phyloP scores from a whole-genome alignment of 176 grass and related monocot genomes.

The Cocos nucifera region DNA sequence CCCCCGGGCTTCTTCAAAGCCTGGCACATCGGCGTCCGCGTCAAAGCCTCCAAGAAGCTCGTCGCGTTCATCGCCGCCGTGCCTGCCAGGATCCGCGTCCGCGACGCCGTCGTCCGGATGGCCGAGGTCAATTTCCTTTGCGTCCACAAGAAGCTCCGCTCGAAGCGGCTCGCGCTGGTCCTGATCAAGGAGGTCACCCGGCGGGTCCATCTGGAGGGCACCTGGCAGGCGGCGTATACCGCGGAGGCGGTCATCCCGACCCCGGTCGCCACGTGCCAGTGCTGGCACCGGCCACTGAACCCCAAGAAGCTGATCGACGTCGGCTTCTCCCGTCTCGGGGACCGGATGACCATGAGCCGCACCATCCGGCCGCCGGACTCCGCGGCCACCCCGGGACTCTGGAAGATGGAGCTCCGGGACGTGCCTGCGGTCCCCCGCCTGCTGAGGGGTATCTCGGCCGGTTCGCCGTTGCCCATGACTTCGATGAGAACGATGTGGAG shows the following conservation, averaged over 20 bases:
- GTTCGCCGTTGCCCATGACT: slow-evolving; percentile 72
- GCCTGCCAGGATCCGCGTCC: slow-evolving; percentile 74
- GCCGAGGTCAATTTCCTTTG: slow-evolving; percentile 99
- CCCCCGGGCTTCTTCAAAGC: slow-evolving; percentile 63
- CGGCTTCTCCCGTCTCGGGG: slow-evolving; percentile 70
- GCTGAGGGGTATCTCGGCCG: slow-evolving; percentile 53
- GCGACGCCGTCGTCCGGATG: slow-evolving; percentile 71
- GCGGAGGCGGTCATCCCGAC: slow-evolving; percentile 84
- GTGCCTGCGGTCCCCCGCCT: slow-evolving; percentile 65
- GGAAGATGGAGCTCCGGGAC: slow-evolving; percentile 83
- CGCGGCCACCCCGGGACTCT: slow-evolving; percentile 65
- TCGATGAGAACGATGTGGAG: slow-evolving; percentile 96
- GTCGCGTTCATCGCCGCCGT: slow-evolving; percentile 96
- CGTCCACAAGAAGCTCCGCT: slow-evolving; percentile 99
- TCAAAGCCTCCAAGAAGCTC: slow-evolving; percentile 74
- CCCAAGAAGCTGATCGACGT: slow-evolving; percentile 97
- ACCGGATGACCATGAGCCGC: slow-evolving; percentile 91
- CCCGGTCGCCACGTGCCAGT: slow-evolving; percentile 85
- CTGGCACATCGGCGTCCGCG: too few relatives aligned
- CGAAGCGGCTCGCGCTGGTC: slow-evolving; percentile 93
- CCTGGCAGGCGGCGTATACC: slow-evolving; percentile 96
- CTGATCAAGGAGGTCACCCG: slow-evolving; percentile 97
- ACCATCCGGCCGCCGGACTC: slow-evolving; percentile 61
- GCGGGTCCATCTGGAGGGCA: slow-evolving; percentile 86
- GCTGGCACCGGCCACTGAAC: slow-evolving; percentile 89